Percentiles rank a stretch among this genome's conserved stretches.
Evolutionary conservation across 2,329 filamentous ascomycete genomes (phyloP).

Genomic region (Claviceps arundinis): DNA sequence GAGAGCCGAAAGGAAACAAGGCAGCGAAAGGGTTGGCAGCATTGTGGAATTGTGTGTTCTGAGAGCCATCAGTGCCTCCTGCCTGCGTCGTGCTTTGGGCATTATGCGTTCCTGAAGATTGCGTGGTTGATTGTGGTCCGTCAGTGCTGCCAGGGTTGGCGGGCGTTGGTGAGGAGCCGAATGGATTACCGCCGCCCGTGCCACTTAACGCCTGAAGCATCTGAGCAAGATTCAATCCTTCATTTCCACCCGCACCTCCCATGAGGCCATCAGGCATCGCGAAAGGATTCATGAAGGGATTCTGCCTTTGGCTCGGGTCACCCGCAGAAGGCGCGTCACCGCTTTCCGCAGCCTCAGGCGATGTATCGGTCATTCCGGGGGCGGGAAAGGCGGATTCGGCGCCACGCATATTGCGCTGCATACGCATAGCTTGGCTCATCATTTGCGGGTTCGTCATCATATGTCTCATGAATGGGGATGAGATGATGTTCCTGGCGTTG

Average conservation of each 20-base stretch:
- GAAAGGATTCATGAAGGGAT: slow-evolving; percentile 30
- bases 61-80: slow-evolving; percentile 12
- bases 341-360: slow-evolving; percentile 37
- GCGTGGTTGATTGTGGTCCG: slow-evolving; percentile 14
- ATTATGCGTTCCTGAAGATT: slow-evolving; percentile 13
- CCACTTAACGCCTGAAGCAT: slow-evolving; percentile 16
- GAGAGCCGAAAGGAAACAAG: slow-evolving; percentile 35
- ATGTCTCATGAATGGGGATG: slow-evolving; percentile 74
- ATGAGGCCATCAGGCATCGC: slow-evolving; percentile 14
- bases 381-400: slow-evolving; percentile 61
- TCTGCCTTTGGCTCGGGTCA: slow-evolving; percentile 16
- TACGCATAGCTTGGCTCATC: slow-evolving; percentile 67
- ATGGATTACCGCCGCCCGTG: slow-evolving; percentile 22
- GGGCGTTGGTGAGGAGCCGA: slow-evolving; percentile 14
- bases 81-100: slow-evolving; percentile 12
- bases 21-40: slow-evolving; percentile 54
- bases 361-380: slow-evolving; percentile 82
- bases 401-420: slow-evolving; percentile 59
- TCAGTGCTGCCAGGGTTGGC: neutral
- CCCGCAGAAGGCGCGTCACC: slow-evolving; percentile 18
- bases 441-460: slow-evolving; percentile 90
- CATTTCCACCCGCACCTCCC: slow-evolving; percentile 8
- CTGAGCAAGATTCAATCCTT: slow-evolving; percentile 13
- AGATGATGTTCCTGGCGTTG: slow-evolving; percentile 69
- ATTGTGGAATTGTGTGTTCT: slow-evolving; percentile 21